Conservation (phyloP, 169 alveolate species). For the Plasmodium ovale region DNA sequence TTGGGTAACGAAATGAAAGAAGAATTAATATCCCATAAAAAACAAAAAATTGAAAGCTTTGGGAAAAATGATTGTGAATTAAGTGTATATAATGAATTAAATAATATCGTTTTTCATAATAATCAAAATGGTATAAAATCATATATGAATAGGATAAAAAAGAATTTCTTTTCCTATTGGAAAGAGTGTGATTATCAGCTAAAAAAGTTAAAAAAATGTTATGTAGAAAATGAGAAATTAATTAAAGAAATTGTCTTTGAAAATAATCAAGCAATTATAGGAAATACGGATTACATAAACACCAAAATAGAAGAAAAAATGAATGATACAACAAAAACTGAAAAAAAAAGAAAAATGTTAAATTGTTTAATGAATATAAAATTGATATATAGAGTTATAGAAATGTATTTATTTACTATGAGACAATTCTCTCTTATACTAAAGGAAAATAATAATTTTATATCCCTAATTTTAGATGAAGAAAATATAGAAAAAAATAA, state of each 20-base stretch:
- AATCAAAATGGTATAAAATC: conserved; percentile 23
- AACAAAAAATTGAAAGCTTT: conserved; percentile 19
- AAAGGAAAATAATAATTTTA: conserved; percentile 58
- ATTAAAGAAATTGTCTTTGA: conserved; percentile 68
- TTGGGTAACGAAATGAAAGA: conserved; percentile 18
- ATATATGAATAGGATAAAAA: conserved; percentile 55
- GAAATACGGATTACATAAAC: not conserved
- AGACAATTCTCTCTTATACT: conserved; percentile 48
- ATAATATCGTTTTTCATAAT: conserved; percentile 22
- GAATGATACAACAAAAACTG: conserved; percentile 25
- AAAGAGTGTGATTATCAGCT: conserved; percentile 66
- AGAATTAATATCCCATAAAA: conserved; percentile 9
- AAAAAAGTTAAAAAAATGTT: conserved; percentile 28
- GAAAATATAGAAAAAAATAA: conserved; percentile 30
- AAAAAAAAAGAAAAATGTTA: conserved; percentile 61
- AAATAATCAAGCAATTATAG: conserved; percentile 18
- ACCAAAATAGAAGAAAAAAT: not conserved
- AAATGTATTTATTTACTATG: conserved; percentile 73
- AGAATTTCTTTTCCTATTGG: conserved; percentile 30
- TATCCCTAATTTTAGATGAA: conserved; percentile 68
- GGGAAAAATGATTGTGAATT: conserved; percentile 16
- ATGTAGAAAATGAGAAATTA: conserved; percentile 61
- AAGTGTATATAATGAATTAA: conserved; percentile 40
- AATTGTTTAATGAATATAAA: conserved; percentile 58
- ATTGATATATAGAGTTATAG: conserved; percentile 55